Percentiles rank a stretch among this genome's conserved stretches.
phyloP scores from a whole-genome alignment of 2,329 filamentous ascomycete genomes.

The Chrysosporium keratinophilum region DNA sequence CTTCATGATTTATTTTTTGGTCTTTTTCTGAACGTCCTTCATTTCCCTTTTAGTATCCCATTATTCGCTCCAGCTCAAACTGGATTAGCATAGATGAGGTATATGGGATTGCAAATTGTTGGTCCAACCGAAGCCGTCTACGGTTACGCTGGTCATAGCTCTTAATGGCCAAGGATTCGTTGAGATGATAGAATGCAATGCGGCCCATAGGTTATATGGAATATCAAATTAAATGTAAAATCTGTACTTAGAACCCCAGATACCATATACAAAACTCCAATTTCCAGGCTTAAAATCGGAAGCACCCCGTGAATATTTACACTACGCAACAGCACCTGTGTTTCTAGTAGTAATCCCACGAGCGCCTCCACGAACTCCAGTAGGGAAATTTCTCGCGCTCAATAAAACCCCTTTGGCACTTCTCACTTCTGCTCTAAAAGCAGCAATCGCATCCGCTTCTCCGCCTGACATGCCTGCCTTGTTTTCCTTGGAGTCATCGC shows the following conservation, averaged over 20 bases:
- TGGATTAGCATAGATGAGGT: constrained; percentile 1
- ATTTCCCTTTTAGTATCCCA: background rate
- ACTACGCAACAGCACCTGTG: background rate
- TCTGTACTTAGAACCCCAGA: too few species aligned
- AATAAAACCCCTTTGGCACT: constrained; percentile 54
- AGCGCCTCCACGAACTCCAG: constrained; percentile 13
- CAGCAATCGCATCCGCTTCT: constrained; percentile 48
- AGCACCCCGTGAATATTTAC: background rate
- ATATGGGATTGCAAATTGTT: constrained; percentile 1
- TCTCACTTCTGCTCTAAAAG: constrained; percentile 50
- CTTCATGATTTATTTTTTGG: background rate
- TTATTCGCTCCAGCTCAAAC: background rate
- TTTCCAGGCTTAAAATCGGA: background rate
- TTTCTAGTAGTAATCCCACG: background rate
- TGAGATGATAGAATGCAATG: background rate
- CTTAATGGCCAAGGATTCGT: background rate
- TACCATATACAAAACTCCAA: too few species aligned
- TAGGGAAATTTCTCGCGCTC: constrained; percentile 52
- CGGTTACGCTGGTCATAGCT: background rate
- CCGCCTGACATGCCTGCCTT: constrained; percentile 29
- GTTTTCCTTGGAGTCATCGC: constrained; percentile 17
- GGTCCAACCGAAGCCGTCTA: background rate
- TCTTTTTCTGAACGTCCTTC: background rate
- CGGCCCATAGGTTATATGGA: too few species aligned
- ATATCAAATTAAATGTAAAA: background rate